Percentiles rank a stretch among this genome's conserved stretches.
phyloP scores from a whole-genome alignment of 495 filamentous ascomycete species.

The Aspergillus sparsus region DNA sequence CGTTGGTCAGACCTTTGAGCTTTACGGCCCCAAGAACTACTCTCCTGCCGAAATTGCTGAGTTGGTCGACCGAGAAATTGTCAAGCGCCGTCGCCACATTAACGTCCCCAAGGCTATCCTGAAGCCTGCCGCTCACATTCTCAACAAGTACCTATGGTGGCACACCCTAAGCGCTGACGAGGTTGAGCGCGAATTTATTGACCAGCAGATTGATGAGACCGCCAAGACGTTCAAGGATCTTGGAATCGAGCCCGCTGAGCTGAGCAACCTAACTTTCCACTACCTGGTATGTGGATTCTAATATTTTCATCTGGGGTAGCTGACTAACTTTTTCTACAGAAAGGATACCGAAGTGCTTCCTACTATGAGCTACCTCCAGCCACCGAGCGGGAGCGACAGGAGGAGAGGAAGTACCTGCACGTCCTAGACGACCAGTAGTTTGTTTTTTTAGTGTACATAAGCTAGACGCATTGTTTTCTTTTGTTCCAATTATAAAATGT shows the following conservation, averaged over 20 bases:
- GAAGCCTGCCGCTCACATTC: slow-evolving; percentile 66
- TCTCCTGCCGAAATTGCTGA: slow-evolving; percentile 82
- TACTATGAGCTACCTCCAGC: slow-evolving; percentile 92
- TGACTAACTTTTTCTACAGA: slow-evolving; percentile 47
- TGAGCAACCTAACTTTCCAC: slow-evolving; percentile 81
- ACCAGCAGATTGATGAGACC: slow-evolving; percentile 85
- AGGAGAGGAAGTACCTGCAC: slow-evolving; percentile 96
- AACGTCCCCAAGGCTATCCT: slow-evolving; percentile 82
- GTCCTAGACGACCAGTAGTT: slow-evolving; percentile 83
- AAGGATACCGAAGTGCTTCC: slow-evolving; percentile 77
- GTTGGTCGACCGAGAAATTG: slow-evolving; percentile 87
- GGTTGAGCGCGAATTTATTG: slow-evolving; percentile 89
- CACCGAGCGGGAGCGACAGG: slow-evolving; percentile 89
- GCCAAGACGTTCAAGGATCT: slow-evolving; percentile 97
- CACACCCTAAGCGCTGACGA: slow-evolving; percentile 78
- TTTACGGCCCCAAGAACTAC: slow-evolving; percentile 93
- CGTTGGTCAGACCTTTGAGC: slow-evolving; percentile 86
- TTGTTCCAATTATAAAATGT: slow-evolving; percentile 19
- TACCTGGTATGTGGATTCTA: slow-evolving; percentile 75
- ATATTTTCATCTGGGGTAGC: slow-evolving; percentile 24
- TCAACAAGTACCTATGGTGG: slow-evolving; percentile 89
- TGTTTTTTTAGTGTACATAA: slow-evolving; percentile 51
- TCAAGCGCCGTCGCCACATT: slow-evolving; percentile 84
- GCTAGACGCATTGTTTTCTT: slow-evolving; percentile 44
- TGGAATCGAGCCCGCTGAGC: slow-evolving; percentile 79